phyloP scores from a whole-genome alignment of 768 basidiomycete genomes.

The Auriscalpium vulgare region DNA sequence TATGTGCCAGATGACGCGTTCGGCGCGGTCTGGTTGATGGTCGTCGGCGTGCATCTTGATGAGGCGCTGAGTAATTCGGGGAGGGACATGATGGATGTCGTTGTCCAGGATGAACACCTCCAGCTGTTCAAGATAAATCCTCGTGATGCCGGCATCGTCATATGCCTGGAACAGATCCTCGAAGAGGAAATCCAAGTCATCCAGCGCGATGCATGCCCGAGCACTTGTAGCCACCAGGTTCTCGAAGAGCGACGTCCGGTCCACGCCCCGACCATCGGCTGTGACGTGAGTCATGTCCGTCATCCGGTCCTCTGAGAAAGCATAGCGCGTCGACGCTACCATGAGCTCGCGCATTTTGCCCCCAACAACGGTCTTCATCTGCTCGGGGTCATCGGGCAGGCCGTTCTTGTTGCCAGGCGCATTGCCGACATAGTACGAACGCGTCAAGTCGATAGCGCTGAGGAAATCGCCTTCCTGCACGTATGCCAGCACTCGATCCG shows the following conservation, averaged over 20 bases:
- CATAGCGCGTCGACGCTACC: constrained; percentile 79
- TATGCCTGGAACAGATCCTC: constrained; percentile 92
- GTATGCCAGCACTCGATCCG: constrained; percentile 78
- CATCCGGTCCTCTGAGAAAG: constrained; percentile 94
- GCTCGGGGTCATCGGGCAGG: constrained; percentile 60
- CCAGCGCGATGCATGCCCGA: constrained; percentile 72
- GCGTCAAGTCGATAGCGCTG: constrained; percentile 78
- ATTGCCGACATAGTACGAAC: constrained; percentile 71
- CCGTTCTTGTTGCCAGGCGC: constrained; percentile 84
- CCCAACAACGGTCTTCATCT: constrained; percentile 58
- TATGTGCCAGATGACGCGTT: constrained; percentile 93
- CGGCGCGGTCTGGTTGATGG: constrained; percentile 64
- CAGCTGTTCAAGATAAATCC: constrained; percentile 76
- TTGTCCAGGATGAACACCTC: constrained; percentile 77
- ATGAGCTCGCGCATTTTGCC: constrained; percentile 76
- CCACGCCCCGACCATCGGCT: constrained; percentile 83
- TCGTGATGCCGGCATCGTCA: constrained; percentile 72
- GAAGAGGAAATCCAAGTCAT: constrained; percentile 81
- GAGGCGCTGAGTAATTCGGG: constrained; percentile 80
- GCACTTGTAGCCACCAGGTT: constrained; percentile 72
- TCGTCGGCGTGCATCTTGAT: constrained; percentile 71
- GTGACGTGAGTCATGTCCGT: constrained; percentile 79
- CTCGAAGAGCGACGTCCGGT: constrained; percentile 86
- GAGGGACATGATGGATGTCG: constrained; percentile 69
- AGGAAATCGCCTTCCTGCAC: constrained; percentile 87